Evolutionary conservation across 2,329 filamentous ascomycete genomes (phyloP).

Genomic region (Fusarium haematococcum): DNA sequence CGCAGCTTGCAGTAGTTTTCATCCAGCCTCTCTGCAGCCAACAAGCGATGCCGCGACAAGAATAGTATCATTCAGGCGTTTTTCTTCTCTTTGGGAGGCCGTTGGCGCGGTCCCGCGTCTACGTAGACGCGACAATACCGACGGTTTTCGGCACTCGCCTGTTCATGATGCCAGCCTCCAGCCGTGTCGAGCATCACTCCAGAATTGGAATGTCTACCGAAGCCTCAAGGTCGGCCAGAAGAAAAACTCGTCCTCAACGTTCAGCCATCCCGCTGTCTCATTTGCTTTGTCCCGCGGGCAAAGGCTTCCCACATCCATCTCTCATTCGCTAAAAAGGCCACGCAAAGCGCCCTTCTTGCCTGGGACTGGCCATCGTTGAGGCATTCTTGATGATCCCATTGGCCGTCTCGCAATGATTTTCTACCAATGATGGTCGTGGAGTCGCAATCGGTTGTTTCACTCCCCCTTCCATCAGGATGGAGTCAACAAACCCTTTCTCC

Average conservation of each 20-base stretch:
- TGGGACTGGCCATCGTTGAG: constrained; percentile 25
- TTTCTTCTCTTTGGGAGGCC: constrained; percentile 2
- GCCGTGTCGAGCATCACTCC: neutral
- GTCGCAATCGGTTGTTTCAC: constrained; percentile 37
- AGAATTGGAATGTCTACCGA: neutral
- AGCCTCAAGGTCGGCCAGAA: neutral
- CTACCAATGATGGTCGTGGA: constrained; percentile 38
- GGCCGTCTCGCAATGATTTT: constrained; percentile 32
- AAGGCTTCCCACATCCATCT: neutral
- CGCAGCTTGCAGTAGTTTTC: constrained; percentile 21
- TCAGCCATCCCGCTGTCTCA: constrained; percentile 10
- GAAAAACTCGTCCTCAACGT: neutral
- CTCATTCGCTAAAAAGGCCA: constrained; percentile 38
- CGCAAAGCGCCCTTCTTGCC: constrained; percentile 37
- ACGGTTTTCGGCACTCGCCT: neutral
- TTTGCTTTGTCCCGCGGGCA: constrained; percentile 30
- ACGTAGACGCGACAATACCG: constrained; percentile 30
- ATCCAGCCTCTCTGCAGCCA: constrained; percentile 23
- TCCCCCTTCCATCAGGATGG: constrained; percentile 33
- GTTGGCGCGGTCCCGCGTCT: constrained; percentile 31
- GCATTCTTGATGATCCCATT: constrained; percentile 30
- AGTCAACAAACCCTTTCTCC: constrained; percentile 27
- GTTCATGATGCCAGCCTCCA: neutral
- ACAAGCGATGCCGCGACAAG: constrained; percentile 27
- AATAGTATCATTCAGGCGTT: constrained; percentile 34